Evolutionary conservation across 108 stramenopile species (phyloP), one percentile per base, ranked within the genome.

Genomic region (Pseudonitzschia multiseries): DNA sequence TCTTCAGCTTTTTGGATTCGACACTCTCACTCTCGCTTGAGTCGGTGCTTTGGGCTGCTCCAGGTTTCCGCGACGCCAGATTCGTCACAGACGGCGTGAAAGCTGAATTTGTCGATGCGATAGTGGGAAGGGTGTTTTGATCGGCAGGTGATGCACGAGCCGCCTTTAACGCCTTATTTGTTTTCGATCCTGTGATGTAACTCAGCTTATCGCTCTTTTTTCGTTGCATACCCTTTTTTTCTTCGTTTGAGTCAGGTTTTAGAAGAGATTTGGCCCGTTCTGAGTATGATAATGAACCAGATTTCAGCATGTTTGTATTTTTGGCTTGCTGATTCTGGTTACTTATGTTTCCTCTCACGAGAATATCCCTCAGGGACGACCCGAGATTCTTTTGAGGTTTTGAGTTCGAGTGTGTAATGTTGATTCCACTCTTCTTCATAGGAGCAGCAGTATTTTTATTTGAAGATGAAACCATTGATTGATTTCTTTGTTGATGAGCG

Each of bases 101-200:
- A 27, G 81, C 83, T 1, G 84, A 84, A 12, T 84, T 31, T 46
- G 86, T 86, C 41, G 84, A 84, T 4, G 79, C 82, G n/a, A 85
- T 27, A n/a, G 86, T 89, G 13, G 84, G 74, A 14, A 81, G 79
- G 0, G 88, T 86, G 44, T 72, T 86, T 65, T 84, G 82, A 67
- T 86, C 88, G 17, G 81, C 85, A 22, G 54, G 69, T 43, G 68
- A 44, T 18, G 68, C 26, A 53, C 69, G 74, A 32, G 53, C 40
- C 48, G 59, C 43, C 53, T 8, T 27, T 15, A 77, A 69, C 57
- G 81, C 76, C 68, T 77, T 82, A 53, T 71, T 74, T 56, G 54
- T 56, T 56, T 56, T 56, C 53, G 78, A 79, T 14, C 54, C 71
- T 77, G 74, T 70, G 32, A 78, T 77, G 36, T 62, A 32, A 40